Evolutionary conservation across 495 filamentous ascomycete genomes (phyloP), one percentile per base, ranked within the genome.

Genomic region (Alectoria sarmentosa): DNA sequence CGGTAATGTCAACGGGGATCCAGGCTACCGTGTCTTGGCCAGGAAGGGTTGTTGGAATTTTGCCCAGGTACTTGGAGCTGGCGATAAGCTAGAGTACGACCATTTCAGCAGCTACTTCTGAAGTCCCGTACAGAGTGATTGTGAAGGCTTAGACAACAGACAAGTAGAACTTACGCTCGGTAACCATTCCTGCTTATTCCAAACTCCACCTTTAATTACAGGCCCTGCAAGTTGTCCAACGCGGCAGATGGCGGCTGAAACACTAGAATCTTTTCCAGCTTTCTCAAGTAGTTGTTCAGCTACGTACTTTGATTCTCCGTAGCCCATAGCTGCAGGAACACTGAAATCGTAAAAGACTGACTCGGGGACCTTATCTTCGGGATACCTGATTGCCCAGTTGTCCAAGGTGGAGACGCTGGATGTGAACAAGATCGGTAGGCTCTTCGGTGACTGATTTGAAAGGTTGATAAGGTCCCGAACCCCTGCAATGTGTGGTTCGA

Each of bases 181-280:
- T 1, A 86, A 69, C 80, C 80, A 85, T 62, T 86, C 82, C 36
- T 81, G 77, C 21, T 65, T 70, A 65, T 81, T 83, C 83, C 82
- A 86, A 21, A 70, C 65, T 2, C 82, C 79, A 8, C 64, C 57
- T 1, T 66, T 62, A 10, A 19, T 14, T n/a, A 69, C 65, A 0
- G 85, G 81, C 0, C 86, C 84, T 2, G 70, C 80, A 58, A 88
- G 78, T 65, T 87, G 84, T 0, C 85, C 84, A 1, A 86, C 79
- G 0, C 86, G 79, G 60, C 79, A 74, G 21, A 85, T 71, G 3
- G 77, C 77, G 1, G 75, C 74, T 8, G 76, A 74, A 0, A 86
- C 74, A 4, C 19, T 73, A 74, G 6, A 71, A 3, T 48, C 66
- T 52, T 69, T 68, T 14, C 63, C 66, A 3, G 80, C 80, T 10